A percentile compares a stretch with the other conserved stretches of the same genome.
Evolutionary conservation across 805 yeast species (phyloP).

Genomic region (Kluyveromyces wickerhamii): DNA sequence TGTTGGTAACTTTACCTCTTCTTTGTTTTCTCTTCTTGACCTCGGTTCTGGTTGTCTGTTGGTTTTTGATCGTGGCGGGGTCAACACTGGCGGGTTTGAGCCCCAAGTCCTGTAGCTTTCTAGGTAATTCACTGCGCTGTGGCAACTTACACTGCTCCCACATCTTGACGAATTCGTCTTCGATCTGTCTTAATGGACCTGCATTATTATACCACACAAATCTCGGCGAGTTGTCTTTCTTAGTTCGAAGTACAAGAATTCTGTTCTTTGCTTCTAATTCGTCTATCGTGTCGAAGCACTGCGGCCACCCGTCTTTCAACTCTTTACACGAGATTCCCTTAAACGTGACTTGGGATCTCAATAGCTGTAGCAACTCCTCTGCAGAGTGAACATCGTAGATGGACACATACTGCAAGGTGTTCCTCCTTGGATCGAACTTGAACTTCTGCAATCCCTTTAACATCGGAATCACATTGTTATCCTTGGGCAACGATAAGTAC

Average conservation of each 20-base stretch:
- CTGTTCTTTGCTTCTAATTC: constrained; percentile 71
- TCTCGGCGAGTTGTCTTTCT: constrained; percentile 90
- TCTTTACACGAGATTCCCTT: constrained; percentile 81
- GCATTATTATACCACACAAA: constrained; percentile 87
- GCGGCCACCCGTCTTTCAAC: constrained; percentile 79
- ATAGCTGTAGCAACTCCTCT: constrained; percentile 63
- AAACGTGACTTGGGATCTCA: constrained; percentile 76
- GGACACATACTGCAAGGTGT: constrained; percentile 79
- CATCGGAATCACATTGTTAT: constrained; percentile 62
- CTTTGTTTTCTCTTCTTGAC: constrained; percentile 88
- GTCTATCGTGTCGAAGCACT: constrained; percentile 70
- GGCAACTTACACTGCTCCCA: constrained; percentile 82
- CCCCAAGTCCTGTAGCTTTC: constrained; percentile 70
- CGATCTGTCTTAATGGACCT: constrained; percentile 55
- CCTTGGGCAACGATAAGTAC: constrained; percentile 48
- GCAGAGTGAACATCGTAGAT: constrained; percentile 79
- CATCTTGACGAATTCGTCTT: constrained; percentile 70
- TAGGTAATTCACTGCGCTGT: constrained; percentile 70
- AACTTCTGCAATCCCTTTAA: constrained; percentile 72
- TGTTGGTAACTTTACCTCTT: constrained; percentile 88
- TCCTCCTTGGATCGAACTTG: constrained; percentile 49
- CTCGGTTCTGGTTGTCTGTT: constrained; percentile 39
- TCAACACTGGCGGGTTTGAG: constrained; percentile 96
- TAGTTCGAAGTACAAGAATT: constrained; percentile 77
- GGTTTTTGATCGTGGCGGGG: constrained; percentile 81